phyloP scores from a whole-genome alignment of 2,329 filamentous ascomycete species.

The Fusarium compactum region DNA sequence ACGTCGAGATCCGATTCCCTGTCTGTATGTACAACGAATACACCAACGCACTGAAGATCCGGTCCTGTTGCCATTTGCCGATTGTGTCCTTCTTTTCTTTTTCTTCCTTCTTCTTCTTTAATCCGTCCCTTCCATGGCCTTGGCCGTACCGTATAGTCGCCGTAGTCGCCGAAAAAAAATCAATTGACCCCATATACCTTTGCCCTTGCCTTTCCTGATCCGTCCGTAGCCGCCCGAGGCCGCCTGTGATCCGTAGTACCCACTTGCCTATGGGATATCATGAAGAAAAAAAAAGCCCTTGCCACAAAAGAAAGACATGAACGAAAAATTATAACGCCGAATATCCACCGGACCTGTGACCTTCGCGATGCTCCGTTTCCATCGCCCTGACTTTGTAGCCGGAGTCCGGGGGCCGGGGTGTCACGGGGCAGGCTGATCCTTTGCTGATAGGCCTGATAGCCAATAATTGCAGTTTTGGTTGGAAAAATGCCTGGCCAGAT shows the following conservation, averaged over 20 bases:
- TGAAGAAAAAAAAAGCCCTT: conserved; percentile 37
- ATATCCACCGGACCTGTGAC: conserved; percentile 35
- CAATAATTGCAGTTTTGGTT: conserved; percentile 26
- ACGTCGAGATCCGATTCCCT: conserved; percentile 19
- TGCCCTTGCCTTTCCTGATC: conserved; percentile 35
- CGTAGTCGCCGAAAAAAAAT: conserved; percentile 37
- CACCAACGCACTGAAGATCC: conserved; percentile 35
- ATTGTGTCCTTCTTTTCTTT: conserved; percentile 23
- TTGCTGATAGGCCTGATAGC: conserved; percentile 17
- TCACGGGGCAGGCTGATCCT: conserved; percentile 37
- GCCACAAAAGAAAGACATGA: conserved; percentile 41
- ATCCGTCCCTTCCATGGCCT: conserved; percentile 19
- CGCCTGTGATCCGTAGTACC: conserved; percentile 40
- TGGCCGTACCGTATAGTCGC: conserved; percentile 36
- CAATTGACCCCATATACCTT: conserved; percentile 33
- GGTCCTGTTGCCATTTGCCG: conserved; percentile 43
- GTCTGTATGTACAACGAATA: conserved; percentile 41
- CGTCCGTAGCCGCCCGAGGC: conserved; percentile 40
- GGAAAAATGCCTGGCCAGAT: neutral
- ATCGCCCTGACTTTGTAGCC: conserved; percentile 27
- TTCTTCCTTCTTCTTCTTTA: conserved; percentile 10
- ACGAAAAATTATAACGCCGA: conserved; percentile 43
- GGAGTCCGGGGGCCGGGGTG: conserved; percentile 16
- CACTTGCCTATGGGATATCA: conserved; percentile 48
- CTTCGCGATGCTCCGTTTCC: conserved; percentile 29